Evolutionary conservation across 805 yeast species (phyloP).

Genomic region (Cyberlindnera xishuangbannaensis): DNA sequence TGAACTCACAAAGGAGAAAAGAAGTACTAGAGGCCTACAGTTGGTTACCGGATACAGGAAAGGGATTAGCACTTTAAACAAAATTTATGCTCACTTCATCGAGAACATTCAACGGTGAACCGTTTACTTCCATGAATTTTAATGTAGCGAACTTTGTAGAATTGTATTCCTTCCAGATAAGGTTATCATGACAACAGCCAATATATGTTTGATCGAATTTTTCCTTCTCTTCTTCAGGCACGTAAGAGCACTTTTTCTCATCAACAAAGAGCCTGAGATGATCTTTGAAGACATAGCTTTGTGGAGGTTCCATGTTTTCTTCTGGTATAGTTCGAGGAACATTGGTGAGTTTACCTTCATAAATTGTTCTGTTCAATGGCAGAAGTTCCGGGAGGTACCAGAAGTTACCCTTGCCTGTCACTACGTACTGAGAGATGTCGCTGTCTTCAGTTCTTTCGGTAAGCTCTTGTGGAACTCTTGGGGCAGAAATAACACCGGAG

Average conservation of each 20-base stretch:
- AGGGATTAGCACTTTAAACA: constrained; percentile 29
- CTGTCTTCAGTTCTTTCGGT: constrained; percentile 9
- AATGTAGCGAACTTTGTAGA: constrained; percentile 25
- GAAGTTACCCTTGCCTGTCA: constrained; percentile 39
- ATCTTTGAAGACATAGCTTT: constrained; percentile 28
- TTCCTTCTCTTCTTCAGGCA: constrained; percentile 35
- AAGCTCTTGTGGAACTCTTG: constrained; percentile 19
- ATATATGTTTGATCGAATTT: constrained; percentile 31
- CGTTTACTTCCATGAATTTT: constrained; percentile 14
- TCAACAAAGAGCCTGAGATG: constrained; percentile 36
- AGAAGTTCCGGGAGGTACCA: constrained; percentile 42
- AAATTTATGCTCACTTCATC: constrained; percentile 20
- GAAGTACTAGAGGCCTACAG: constrained; percentile 30
- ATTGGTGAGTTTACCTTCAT: constrained; percentile 50
- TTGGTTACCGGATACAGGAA: constrained; percentile 31
- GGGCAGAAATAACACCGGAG: constrained; percentile 35
- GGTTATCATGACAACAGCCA: constrained; percentile 36
- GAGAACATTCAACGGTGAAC: constrained; percentile 16
- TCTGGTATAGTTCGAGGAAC: constrained; percentile 37
- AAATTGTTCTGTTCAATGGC: constrained; percentile 48
- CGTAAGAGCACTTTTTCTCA: constrained; percentile 32
- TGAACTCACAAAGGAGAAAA: constrained; percentile 22
- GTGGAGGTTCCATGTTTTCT: constrained; percentile 32
- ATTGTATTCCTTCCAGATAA: constrained; percentile 35
- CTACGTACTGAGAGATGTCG: constrained; percentile 24